Conservation (phyloP, 148 eudicot genomes). For the Rhododendron vialii region DNA sequence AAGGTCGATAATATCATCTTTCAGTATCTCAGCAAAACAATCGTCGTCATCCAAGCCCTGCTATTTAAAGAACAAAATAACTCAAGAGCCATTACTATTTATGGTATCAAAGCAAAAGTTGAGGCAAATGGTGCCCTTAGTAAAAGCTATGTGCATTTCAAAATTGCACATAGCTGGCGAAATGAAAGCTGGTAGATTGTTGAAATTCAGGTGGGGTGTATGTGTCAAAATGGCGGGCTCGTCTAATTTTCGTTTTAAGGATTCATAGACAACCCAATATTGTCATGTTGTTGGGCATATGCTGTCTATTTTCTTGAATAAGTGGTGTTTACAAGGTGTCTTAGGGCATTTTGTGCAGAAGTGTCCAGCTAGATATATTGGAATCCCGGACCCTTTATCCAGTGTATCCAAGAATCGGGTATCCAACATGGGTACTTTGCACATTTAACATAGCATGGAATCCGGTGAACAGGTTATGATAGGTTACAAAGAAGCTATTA, state of each 20-base stretch:
- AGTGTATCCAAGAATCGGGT: not conserved
- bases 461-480: not conserved
- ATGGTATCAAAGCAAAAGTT: not conserved
- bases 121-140: no score
- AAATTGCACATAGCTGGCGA: not conserved
- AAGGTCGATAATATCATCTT: conserved; percentile 63
- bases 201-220: not conserved
- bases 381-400: not conserved
- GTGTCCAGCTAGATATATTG: not conserved
- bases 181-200: not conserved
- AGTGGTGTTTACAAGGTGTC: not conserved
- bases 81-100: not conserved
- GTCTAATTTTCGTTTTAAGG: not conserved
- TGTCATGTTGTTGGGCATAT: not conserved
- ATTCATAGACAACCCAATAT: not conserved
- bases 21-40: conserved; percentile 71
- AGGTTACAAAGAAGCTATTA: not conserved
- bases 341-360: not conserved
- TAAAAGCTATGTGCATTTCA: not conserved
- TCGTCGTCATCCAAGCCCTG: conserved; percentile 40
- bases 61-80: not conserved
- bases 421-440: not conserved
- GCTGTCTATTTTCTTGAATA: not conserved
- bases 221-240: not conserved
- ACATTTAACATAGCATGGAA: not conserved